These are phyloP conservation scores for Cichorium intybus DNA, from an alignment of 140 eudicot genomes.

Conservation along the genomic window DNA sequence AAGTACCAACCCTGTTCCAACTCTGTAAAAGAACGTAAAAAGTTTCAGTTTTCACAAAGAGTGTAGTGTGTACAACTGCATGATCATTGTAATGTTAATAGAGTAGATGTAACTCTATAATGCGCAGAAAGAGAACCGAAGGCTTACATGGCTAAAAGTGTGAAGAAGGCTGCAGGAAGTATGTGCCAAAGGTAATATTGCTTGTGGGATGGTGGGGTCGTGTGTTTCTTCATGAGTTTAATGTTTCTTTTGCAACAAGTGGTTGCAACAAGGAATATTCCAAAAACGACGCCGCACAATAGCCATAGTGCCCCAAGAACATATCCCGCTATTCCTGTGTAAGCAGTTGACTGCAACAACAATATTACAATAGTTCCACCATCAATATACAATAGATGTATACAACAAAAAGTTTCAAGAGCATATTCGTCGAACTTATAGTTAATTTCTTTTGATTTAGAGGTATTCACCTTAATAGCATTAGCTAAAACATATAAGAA, in stretches of 20 bases:
- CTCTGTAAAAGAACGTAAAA: slow-evolving; percentile 31
- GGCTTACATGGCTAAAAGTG: slow-evolving; percentile 73
- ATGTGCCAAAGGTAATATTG: slow-evolving; percentile 50
- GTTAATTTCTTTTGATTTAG: too few relatives aligned
- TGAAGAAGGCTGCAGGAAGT: slow-evolving; percentile 49
- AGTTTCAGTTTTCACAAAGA: not conserved
- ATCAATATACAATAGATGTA: too few relatives aligned
- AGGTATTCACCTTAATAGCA: too few relatives aligned
- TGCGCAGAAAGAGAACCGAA: slow-evolving; percentile 10
- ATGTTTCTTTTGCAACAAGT: slow-evolving; percentile 39
- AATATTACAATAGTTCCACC: not conserved
- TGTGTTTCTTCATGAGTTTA: slow-evolving; percentile 31
- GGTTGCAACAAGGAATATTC: slow-evolving; percentile 38
- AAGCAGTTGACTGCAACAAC: slow-evolving; percentile 72
- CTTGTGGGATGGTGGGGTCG: slow-evolving; percentile 36
- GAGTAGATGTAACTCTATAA: not conserved
- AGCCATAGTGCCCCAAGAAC: slow-evolving; percentile 68
- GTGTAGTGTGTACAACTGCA: not conserved
- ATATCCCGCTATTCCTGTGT: slow-evolving; percentile 77
- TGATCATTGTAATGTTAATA: not conserved
- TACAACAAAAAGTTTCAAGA: too few relatives aligned
- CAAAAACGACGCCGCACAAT: slow-evolving; percentile 55
- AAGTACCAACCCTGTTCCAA: slow-evolving; percentile 59
- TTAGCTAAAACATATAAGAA: too few relatives aligned
- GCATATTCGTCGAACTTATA: too few relatives aligned